Evolutionary conservation across 768 basidiomycete species (phyloP), one percentile per base, ranked within the genome.

Genomic region (Paxillus ammoniavirescens): DNA sequence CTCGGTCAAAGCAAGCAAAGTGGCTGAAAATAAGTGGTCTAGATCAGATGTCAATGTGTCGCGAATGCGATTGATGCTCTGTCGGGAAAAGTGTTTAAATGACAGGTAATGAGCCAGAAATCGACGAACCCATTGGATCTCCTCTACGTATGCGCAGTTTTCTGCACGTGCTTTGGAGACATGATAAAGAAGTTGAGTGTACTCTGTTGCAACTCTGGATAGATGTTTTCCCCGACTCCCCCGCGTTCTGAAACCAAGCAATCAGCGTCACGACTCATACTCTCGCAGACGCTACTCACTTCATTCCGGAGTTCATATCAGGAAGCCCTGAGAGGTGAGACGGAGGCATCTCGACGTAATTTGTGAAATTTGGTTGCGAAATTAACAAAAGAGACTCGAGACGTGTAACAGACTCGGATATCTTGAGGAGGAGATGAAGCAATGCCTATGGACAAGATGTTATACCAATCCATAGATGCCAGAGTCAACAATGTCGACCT

Each of bases 121-220:
- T 58, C 66, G 54, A 78, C 76, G 69, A 66, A 98, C 96, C 82
- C 89, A 90, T 77, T 92, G 86, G 5, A 95, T 79, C 59, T 90
- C 87, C 51, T 86, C 80, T 3, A 96, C 84, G 58, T 92, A 94
- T 2, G 76, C 81, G 57, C 93, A 93, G 2, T 82, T 80, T 61
- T 94, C 89, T 9, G 73, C 72, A 6, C 81, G 77, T 10, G 95
- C 93, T 69, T 97, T 96, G 17, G 83, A 81, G 23, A 83, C 81
- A 59, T 97, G 90, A 67, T 99, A 99, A 23, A 93, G 77, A 17
- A 98, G 78, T 65, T 98, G 95, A 9, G 83, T 90, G 65, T 96
- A 98, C 70, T 98, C 97, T 8, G 84, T 78, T 13, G 94, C 92
- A 28, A 95, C 89, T 47, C 95, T 82, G 10, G 81, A 78, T 13